These are phyloP conservation scores for Paulinella micropora DNA, from an alignment of 78 protist genomes.

Conservation along the genomic window DNA sequence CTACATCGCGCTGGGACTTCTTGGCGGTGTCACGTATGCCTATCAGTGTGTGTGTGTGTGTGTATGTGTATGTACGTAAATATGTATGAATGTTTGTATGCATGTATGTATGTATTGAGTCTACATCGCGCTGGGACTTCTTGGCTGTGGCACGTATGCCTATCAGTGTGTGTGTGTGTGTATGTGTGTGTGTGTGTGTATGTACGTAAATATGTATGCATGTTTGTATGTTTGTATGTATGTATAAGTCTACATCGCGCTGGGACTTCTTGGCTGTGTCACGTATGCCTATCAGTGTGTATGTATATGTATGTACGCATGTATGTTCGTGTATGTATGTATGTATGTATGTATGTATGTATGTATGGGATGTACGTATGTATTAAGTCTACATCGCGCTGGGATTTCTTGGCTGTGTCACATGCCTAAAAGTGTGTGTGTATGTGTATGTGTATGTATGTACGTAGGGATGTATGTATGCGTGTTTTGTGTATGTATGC, in stretches of 20 bases:
- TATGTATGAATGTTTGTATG: too few species aligned
- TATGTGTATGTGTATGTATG: background rate
- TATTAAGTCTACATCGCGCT: background rate
- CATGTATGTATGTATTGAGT: too few species aligned
- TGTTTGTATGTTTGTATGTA: too few species aligned
- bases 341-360: background rate
- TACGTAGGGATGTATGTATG: background rate
- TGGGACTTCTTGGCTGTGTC: constrained; percentile 54
- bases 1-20: too few species aligned
- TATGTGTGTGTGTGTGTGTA: too few species aligned
- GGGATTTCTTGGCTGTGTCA: background rate
- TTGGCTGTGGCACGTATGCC: too few species aligned
- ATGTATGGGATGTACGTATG: background rate
- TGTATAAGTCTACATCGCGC: background rate
- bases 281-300: constrained; percentile 97
- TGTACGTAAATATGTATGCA: too few species aligned
- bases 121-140: too few species aligned
- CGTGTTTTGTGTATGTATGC: background rate
- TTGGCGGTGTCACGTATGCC: too few species aligned
- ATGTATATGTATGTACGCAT: background rate
- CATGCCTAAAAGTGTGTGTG: background rate
- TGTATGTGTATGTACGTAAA: too few species aligned
- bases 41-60: too few species aligned
- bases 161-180: too few species aligned
- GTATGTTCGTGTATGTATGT: background rate